Evolutionary conservation across 805 yeast species (phyloP).

Genomic region (Nakazawaea sp.): DNA sequence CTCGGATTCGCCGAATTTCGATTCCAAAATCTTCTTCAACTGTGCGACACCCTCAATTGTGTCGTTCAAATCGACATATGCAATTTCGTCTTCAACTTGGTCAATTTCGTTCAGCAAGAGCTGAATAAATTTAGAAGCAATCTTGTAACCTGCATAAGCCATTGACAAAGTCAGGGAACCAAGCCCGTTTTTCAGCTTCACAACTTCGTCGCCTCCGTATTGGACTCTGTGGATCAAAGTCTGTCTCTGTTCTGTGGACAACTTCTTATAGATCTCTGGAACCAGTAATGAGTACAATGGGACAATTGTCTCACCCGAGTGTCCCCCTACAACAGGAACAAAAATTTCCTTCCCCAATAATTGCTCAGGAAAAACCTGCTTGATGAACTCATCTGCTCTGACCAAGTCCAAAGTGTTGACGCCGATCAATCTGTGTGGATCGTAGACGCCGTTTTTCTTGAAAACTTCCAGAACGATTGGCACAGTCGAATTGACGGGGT

Average conservation of each 20-base stretch:
- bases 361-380: constrained; percentile 31
- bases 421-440: constrained; percentile 75
- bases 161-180: constrained; percentile 91
- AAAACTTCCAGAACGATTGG: constrained; percentile 83
- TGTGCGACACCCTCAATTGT: constrained; percentile 45
- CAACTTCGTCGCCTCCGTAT: constrained; percentile 96
- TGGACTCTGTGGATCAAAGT: constrained; percentile 79
- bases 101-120: constrained; percentile 22
- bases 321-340: constrained; percentile 87
- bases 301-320: constrained; percentile 90
- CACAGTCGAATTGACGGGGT: constrained; percentile 91
- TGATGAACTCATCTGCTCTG: constrained; percentile 76
- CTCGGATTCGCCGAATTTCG: constrained; percentile 24
- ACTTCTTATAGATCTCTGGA: constrained; percentile 20
- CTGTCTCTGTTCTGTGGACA: constrained; percentile 29
- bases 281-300: constrained; percentile 59
- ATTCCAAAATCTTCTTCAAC: constrained; percentile 33
- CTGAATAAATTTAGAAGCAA: constrained; percentile 40
- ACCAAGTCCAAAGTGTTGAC: constrained; percentile 86
- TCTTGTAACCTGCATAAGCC: constrained; percentile 88
- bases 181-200: constrained; percentile 88
- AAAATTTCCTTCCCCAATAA: constrained; percentile 30
- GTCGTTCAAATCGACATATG: constrained; percentile 43
- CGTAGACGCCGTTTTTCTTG: constrained; percentile 56
- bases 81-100: constrained; percentile 35